Conservation (phyloP, 306 rosid genomes). For the Malus fusca region DNA sequence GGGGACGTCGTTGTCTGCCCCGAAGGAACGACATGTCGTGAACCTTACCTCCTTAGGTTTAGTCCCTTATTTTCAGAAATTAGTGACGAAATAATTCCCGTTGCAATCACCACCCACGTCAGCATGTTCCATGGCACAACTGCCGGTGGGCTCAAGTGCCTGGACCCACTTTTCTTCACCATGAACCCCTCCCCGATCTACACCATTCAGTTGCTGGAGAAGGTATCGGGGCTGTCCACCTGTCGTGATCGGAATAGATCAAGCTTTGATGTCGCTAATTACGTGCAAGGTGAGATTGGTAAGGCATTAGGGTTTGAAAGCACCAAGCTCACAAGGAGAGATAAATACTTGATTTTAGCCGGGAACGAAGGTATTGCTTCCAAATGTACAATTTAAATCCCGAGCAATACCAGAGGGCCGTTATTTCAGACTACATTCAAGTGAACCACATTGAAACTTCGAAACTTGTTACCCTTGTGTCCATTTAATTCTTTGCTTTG, state of each 20-base stretch:
- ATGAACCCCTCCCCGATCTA: conserved; percentile 65
- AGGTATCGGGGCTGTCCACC: conserved; percentile 6
- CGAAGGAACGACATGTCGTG: conserved; percentile 89
- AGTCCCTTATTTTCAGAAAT: conserved; percentile 75
- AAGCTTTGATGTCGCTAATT: conserved; percentile 53
- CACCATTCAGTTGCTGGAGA: conserved; percentile 29
- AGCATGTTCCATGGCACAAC: conserved; percentile 83
- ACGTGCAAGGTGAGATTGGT: conserved; percentile 46
- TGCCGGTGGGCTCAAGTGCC: conserved; percentile 69
- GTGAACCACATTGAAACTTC: too few species aligned
- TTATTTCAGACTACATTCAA: too few species aligned
- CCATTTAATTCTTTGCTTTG: too few species aligned
- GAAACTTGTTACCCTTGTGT: too few species aligned
- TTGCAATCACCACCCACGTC: conserved; percentile 54
- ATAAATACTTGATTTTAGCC: conserved; percentile 69
- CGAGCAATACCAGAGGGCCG: too few species aligned
- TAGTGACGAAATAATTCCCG: conserved; percentile 41
- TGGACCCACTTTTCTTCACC: conserved; percentile 68
- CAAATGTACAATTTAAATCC: background rate
- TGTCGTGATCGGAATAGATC: background rate
- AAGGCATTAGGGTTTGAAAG: conserved; percentile 51
- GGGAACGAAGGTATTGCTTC: conserved; percentile 70
- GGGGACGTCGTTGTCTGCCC: conserved; percentile 79
- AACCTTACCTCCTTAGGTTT: conserved; percentile 69
- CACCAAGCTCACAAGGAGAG: conserved; percentile 64